A percentile compares a stretch with the other conserved stretches of the same genome.
phyloP scores from a whole-genome alignment of 225 moss, liverwort and hornwort genomes.

The Marchantia polymorpha region DNA sequence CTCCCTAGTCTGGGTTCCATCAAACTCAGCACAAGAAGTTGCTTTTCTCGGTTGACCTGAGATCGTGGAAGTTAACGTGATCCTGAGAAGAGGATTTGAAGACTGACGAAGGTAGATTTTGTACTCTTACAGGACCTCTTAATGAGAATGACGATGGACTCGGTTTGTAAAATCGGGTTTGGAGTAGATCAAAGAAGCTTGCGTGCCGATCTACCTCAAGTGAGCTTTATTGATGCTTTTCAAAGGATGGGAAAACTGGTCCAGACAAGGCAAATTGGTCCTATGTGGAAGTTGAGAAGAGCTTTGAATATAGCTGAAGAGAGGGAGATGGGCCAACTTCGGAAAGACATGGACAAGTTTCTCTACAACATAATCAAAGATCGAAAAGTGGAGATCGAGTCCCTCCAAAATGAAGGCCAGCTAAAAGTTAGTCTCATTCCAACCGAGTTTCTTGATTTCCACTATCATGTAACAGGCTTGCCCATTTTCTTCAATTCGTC shows the following conservation, averaged over 20 bases:
- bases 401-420: background rate
- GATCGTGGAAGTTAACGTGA: background rate
- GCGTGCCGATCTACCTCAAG: slow-evolving; percentile 31
- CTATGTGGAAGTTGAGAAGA: slow-evolving; percentile 35
- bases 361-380: slow-evolving; percentile 36
- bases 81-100: background rate
- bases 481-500: too few relatives aligned
- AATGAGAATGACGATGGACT: slow-evolving; percentile 56
- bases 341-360: slow-evolving; percentile 34
- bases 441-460: too few relatives aligned
- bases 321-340: slow-evolving; percentile 27
- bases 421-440: background rate
- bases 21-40: background rate
- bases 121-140: slow-evolving; percentile 28
- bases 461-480: too few relatives aligned
- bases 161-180: slow-evolving; percentile 43
- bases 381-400: slow-evolving; percentile 31
- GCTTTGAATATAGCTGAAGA: slow-evolving; percentile 37
- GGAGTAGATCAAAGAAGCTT: slow-evolving; percentile 45
- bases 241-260: slow-evolving; percentile 32
- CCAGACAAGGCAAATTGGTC: background rate
- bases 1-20: background rate
- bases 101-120: too few relatives aligned
- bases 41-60: background rate
- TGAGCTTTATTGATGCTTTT: slow-evolving; percentile 37